Evolutionary conservation across 116 monocot species (phyloP).

Genomic region (Papilionanthe hybrid): DNA sequence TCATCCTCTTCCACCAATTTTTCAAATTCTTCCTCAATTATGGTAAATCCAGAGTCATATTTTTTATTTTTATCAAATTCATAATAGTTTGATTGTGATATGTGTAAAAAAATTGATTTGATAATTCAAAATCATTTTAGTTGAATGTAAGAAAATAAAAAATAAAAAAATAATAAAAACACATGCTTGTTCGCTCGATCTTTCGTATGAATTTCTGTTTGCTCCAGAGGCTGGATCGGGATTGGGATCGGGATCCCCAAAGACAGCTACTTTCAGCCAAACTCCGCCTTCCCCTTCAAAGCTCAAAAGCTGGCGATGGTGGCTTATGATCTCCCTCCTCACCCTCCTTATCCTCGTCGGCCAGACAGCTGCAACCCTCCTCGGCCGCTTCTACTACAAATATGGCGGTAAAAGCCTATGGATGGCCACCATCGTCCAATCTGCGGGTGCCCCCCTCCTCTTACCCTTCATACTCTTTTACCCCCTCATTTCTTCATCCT

Average conservation of each 20-base stretch:
- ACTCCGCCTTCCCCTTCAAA: background rate
- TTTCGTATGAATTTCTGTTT: background rate
- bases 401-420: constrained; percentile 71
- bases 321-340: constrained; percentile 41
- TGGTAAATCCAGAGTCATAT: too few species aligned
- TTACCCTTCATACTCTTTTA: constrained; percentile 22
- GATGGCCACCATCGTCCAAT: constrained; percentile 59
- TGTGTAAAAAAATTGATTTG: too few species aligned
- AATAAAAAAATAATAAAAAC: too few species aligned
- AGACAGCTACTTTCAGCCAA: background rate
- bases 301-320: constrained; percentile 31
- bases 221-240: background rate
- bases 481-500: background rate
- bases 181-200: too few species aligned
- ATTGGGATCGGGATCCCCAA: background rate
- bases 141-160: too few species aligned
- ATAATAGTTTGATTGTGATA: too few species aligned
- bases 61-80: too few species aligned
- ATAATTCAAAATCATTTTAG: too few species aligned
- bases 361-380: constrained; percentile 44
- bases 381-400: constrained; percentile 59
- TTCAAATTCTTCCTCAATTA: background rate
- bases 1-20: background rate
- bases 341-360: constrained; percentile 52
- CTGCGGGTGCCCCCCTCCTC: constrained; percentile 44